Evolutionary conservation across 2,329 filamentous ascomycete species (phyloP), one percentile per base, ranked within the genome.

Genomic region (Amphichorda felina): DNA sequence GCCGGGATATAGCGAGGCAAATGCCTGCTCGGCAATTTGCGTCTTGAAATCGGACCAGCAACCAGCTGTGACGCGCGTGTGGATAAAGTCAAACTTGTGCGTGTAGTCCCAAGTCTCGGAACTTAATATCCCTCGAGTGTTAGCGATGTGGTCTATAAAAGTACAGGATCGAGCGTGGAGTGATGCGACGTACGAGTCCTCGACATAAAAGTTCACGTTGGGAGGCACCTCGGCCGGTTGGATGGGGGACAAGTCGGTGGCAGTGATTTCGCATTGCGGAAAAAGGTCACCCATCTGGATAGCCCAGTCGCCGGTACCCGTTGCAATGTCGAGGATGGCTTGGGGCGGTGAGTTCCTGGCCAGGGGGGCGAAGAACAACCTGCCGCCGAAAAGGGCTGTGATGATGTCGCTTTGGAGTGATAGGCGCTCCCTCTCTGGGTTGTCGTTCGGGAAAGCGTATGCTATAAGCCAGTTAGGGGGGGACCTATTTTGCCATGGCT

Each of bases 171-270:
- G n/a, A n/a, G n/a, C n/a, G n/a, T n/a, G n/a, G n/a, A n/a, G n/a
- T n/a, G n/a, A n/a, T n/a, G n/a, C 11, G 5, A 51, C 56, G 45
- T 49, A 57, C 54, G 57, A 58, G 46, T 87, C 81, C 48, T 86
- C 80, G 31, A 88, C 69, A 40, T 75, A 75, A 44, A 88, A 88
- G 41, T 75, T 72, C 11, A 86, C 78, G 42, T 88, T 88, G 14
- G 72, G 69, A 1, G 82, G 81, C 1, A 85, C 77, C 33, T 70
- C 63, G 4, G 59, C 59, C 3, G 78, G 76, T 47, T 83, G 79
- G 18, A 82, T 75, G 2, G 78, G 76, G 1, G 76, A 81, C 5
- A 83, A 61, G 46, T 83, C 79, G 8, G 72, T 79, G 22, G 75
- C 79, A 33, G 69, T 66, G 21, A 83, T 64, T 40, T 67, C 55